These are phyloP conservation scores for Ascodesmis nigricans DNA, from an alignment of 495 filamentous ascomycete genomes.

Conservation along the genomic window DNA sequence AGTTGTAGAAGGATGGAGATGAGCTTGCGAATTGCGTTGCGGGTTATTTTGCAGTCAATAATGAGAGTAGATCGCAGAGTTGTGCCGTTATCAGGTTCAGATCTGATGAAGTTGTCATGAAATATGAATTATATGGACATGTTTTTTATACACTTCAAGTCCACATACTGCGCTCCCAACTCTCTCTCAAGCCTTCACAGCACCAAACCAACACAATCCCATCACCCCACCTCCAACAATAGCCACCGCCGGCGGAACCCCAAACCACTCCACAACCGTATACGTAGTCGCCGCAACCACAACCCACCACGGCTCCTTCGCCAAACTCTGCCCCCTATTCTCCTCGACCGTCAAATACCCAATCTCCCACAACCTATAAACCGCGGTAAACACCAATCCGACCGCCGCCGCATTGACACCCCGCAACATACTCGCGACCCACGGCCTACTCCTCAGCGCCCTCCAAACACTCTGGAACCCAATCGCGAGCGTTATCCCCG, in stretches of 20 bases:
- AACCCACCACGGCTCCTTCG: conserved; percentile 53
- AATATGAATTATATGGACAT: no score
- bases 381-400: conserved; percentile 61
- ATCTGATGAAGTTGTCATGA: no score
- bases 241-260: conserved; percentile 34
- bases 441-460: conserved; percentile 30
- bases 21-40: no score
- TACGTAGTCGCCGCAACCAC: conserved; percentile 42
- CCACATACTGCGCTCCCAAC: no score
- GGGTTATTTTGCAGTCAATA: no score
- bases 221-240: conserved; percentile 44
- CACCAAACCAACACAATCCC: conserved; percentile 44
- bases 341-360: conserved; percentile 37
- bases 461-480: conserved; percentile 53
- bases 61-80: no score
- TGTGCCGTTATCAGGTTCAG: no score
- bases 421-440: conserved; percentile 35
- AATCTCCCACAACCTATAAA: conserved; percentile 66
- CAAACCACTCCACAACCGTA: conserved; percentile 40
- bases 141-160: no score
- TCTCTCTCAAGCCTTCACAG: conserved; percentile 22
- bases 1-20: no score
- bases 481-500: conserved; percentile 42
- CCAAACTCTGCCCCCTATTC: conserved; percentile 34
- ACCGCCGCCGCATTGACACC: conserved; percentile 60